Evolutionary conservation across 2,329 filamentous ascomycete species (phyloP).

Genomic region (Dactylonectria estremocensis): DNA sequence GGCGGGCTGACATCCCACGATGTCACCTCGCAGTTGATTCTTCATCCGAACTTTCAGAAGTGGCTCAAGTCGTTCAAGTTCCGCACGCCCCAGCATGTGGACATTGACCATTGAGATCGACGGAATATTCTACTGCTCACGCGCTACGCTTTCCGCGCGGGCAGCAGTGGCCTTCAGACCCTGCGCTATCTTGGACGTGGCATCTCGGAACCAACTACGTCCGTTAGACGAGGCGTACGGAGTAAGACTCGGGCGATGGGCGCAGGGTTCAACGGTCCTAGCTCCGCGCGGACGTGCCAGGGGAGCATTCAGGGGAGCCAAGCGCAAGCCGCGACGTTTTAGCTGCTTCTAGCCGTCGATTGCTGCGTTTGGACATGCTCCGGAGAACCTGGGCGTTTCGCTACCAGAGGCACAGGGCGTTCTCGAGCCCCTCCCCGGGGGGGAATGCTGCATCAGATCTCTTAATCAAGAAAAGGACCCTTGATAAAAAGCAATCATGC

Average conservation of each 20-base stretch:
- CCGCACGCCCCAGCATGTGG: conserved; percentile 10
- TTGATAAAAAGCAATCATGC: not conserved
- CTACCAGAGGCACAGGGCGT: not conserved
- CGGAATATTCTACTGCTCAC: no score
- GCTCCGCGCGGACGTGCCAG: not conserved
- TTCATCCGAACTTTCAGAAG: conserved; percentile 16
- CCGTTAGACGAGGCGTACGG: no score
- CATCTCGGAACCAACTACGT: no score
- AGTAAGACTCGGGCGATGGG: not conserved
- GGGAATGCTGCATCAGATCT: conserved; percentile 21
- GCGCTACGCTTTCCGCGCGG: no score
- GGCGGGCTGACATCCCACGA: not conserved
- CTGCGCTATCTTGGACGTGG: no score
- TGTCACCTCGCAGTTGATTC: conserved; percentile 16
- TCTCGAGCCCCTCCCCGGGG: not conserved
- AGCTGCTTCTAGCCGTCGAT: not conserved
- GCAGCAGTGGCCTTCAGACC: no score
- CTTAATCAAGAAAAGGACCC: conserved; percentile 13
- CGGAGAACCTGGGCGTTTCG: not conserved
- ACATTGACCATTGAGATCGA: not conserved
- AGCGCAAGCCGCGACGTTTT: not conserved
- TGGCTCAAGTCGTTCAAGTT: not conserved
- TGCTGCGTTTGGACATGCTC: not conserved
- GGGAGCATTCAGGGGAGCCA: not conserved
- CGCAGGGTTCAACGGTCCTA: not conserved